A percentile compares a stretch with the other conserved stretches of the same genome.
phyloP scores from a whole-genome alignment of 1,139 yeast genomes.

The Debaryomyces sp. region DNA sequence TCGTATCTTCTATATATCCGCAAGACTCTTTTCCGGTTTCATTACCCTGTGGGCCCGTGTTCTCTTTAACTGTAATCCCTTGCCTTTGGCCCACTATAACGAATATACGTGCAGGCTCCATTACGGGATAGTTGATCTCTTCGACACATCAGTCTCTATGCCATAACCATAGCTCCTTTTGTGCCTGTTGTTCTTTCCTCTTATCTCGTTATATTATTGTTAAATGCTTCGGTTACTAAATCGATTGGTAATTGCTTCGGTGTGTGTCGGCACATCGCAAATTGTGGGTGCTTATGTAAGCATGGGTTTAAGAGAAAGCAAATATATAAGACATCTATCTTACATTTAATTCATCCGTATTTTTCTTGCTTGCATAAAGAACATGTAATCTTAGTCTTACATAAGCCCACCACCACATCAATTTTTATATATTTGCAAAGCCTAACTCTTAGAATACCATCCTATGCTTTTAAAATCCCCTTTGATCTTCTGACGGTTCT shows the following conservation, averaged over 20 bases:
- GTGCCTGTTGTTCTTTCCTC: not conserved
- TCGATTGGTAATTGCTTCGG: too few relatives aligned
- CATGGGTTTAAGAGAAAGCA: not conserved
- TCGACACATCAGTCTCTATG: not conserved
- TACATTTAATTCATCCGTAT: not conserved
- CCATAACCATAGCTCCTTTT: not conserved
- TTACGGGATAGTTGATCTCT: constrained; percentile 17
- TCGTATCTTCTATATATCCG: not conserved
- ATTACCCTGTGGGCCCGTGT: constrained; percentile 1
- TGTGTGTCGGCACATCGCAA: not conserved
- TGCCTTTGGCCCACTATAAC: constrained; percentile 25
- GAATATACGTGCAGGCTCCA: constrained; percentile 19
- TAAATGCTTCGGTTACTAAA: not conserved
- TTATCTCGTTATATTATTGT: not conserved
- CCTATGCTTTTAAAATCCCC: not conserved
- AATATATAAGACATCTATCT: not conserved
- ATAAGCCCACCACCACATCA: not conserved
- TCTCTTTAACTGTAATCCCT: constrained; percentile 15
- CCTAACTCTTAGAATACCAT: not conserved
- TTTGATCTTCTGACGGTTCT: not conserved
- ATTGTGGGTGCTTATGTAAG: not conserved
- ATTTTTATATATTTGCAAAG: not conserved
- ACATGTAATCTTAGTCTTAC: not conserved
- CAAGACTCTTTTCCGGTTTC: not conserved
- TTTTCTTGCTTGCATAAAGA: not conserved